Evolutionary conservation across 2,329 filamentous ascomycete species (phyloP), one percentile per base, ranked within the genome.

Genomic region (Fusarium temperatum): DNA sequence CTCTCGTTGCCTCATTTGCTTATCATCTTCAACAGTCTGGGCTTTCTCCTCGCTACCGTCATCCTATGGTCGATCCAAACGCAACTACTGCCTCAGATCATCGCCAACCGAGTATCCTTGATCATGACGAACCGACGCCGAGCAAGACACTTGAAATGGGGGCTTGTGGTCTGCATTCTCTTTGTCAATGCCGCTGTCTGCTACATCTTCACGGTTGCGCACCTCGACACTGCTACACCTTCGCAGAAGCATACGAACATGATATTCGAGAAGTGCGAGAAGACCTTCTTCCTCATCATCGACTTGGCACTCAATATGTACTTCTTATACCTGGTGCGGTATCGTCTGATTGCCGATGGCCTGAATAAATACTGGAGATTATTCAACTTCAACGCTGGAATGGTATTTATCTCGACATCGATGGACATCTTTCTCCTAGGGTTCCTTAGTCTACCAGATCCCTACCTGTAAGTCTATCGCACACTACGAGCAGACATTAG

Each of bases 281-380:
- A 89, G 72, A 78, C 83, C 0, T 81, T 89, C 17, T 88, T 88
- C 62, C 78, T 88, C 1, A 58, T 87, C 4, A 80, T 88, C 4
- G 87, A 89, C 57, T 81, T 83, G 7, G 78, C 75, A 1, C 81
- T 89, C 20, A 89, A 89, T 62, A 80, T 81, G 67, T 87, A 85
- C 73, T 89, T 89, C 73, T 77, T 89, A 5, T 78, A 80, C 18
- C 78, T 81, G 6, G 86, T 88, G 32, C 84, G 85, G 51, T 80
- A 80, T 20, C 83, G 85, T 0, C 80, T 88, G 59, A 83, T 84
- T 61, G 84, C 87, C 41, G 78, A 82, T 61, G 87, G 87, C 6
- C 78, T 88, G 13, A 81, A 82, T 9, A 89, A 89, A 72, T 89
- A 88, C 78, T 83, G 84, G 78, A 82, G 81, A 24, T 80, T 89